Evolutionary conservation across 352 stramenopile species (phyloP).

Genomic region (Pythium dissimile): DNA sequence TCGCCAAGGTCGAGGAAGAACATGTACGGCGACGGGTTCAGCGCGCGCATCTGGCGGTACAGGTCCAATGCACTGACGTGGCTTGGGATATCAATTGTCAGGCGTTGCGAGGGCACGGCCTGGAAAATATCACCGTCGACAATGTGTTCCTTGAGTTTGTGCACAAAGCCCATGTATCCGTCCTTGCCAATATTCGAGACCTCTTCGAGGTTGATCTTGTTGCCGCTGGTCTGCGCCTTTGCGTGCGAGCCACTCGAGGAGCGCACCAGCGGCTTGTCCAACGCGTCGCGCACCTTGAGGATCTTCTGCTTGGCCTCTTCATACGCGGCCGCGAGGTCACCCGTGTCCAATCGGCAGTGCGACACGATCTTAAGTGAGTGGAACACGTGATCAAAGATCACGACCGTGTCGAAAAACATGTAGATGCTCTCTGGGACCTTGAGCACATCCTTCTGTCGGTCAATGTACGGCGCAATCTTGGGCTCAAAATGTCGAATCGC

Average conservation of each 20-base stretch:
- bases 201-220: conserved; percentile 65
- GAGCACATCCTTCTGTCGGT: conserved; percentile 72
- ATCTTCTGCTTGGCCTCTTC: conserved; percentile 74
- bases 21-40: conserved; percentile 91
- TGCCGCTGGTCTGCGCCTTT: conserved; percentile 27
- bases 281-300: conserved; percentile 46
- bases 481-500: conserved; percentile 88
- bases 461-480: conserved; percentile 74
- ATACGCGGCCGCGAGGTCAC: conserved; percentile 62
- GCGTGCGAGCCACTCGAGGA: conserved; percentile 54
- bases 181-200: conserved; percentile 80
- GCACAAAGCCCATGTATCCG: conserved; percentile 86
- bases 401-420: conserved; percentile 89
- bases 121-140: conserved; percentile 90
- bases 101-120: conserved; percentile 80
- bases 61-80: conserved; percentile 74
- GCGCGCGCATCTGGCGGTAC: conserved; percentile 86
- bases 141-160: conserved; percentile 86
- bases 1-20: conserved; percentile 84
- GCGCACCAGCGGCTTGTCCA: conserved; percentile 60
- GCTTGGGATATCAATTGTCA: conserved; percentile 62
- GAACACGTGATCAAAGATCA: conserved; percentile 90
- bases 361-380: conserved; percentile 89
- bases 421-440: conserved; percentile 87
- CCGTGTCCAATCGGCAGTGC: conserved; percentile 70